Base-by-base conservation (phyloP, 2,329 filamentous ascomycete species). In the Ceratocystiopsis brevicomis region DNA sequence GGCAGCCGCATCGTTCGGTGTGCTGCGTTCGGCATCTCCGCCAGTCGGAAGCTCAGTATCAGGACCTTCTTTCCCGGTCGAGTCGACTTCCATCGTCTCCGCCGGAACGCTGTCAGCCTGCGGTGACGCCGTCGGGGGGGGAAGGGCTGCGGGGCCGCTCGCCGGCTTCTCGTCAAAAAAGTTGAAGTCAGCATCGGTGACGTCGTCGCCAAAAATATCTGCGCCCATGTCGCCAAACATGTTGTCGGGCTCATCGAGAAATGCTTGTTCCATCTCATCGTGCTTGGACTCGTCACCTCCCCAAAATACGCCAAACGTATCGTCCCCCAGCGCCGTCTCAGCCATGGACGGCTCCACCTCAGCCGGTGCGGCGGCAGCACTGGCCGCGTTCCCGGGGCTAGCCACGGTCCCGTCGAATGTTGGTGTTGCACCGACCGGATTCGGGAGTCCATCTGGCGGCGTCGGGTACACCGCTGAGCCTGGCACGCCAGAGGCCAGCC, bases 121-220 rank as follows among this genome's bases (percentile, higher is more conserved):
- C 4, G 25, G 25, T 10, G 25, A 9, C 10, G 25, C 25, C 25
- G 25, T 8, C 10, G 25, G 5, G 25, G 25, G 25, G 2, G 25
- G 25, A 30, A 30, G 5, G 25, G 25, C 25, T 11, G 25, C 8
- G 5, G 25, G 25, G 25, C 25, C 25, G 25, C 25, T 30, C 2
- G 6, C 25, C 25, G 25, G 61, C 47, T 80, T 76, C 52, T 88
- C 81, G 51, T 88, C 81, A 51, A 88, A 88, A 57, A 87, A 88
- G 55, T 73, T 83, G 56, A 88, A 88, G 54, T 90, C 83, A 6
- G 76, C 81, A 51, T 90, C 83, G 1, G 79, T 86, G n/a, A 88
- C 68, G 50, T 76, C 73, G n/a, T 76, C 72, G n/a, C 69, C 76
- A 58, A 83, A 84, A 50, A 79, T 71, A 50, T 83, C 78, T 10